Conservation (phyloP, 2,329 filamentous ascomycete species). For the Pseudopithomyces maydicus region DNA sequence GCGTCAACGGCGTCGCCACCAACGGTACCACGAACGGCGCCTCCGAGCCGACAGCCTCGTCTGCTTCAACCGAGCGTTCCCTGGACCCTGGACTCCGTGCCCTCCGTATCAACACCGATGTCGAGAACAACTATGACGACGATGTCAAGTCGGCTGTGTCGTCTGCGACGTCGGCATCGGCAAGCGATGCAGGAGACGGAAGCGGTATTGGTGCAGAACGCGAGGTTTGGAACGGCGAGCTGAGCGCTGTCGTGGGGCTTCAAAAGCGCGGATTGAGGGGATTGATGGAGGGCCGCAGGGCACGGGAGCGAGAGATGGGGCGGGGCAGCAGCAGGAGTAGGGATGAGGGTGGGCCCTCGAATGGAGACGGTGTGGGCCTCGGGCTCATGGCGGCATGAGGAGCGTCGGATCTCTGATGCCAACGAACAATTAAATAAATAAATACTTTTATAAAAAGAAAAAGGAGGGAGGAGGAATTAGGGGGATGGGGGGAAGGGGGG, state of each 20-base stretch:
- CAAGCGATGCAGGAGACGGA: slow-evolving; percentile 38
- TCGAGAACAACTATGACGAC: slow-evolving; percentile 41
- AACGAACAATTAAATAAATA: not conserved
- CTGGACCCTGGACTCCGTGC: slow-evolving; percentile 43
- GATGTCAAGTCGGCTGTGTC: slow-evolving; percentile 42
- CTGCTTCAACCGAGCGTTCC: slow-evolving; percentile 25
- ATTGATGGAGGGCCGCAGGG: slow-evolving; percentile 89
- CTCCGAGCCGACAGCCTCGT: slow-evolving; percentile 5
- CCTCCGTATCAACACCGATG: slow-evolving; percentile 58
- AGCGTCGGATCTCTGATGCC: no score
- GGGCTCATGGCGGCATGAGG: slow-evolving; percentile 28
- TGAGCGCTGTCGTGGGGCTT: slow-evolving; percentile 89
- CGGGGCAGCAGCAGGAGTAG: slow-evolving; percentile 41
- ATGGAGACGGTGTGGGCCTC: slow-evolving; percentile 33
- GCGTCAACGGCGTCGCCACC: slow-evolving; percentile 32
- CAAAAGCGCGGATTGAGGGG: slow-evolving; percentile 93
- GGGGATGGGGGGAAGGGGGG: no score
- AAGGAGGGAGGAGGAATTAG: not conserved
- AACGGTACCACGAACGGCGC: slow-evolving; percentile 35
- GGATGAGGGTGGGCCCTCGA: slow-evolving; percentile 31
- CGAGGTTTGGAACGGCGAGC: slow-evolving; percentile 79
- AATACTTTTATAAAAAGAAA: not conserved
- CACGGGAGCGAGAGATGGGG: slow-evolving; percentile 79
- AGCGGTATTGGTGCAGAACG: slow-evolving; percentile 49
- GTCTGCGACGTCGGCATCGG: slow-evolving; percentile 35